phyloP scores from a whole-genome alignment of 108 stramenopile species.

The Schizochytrium sp. region DNA sequence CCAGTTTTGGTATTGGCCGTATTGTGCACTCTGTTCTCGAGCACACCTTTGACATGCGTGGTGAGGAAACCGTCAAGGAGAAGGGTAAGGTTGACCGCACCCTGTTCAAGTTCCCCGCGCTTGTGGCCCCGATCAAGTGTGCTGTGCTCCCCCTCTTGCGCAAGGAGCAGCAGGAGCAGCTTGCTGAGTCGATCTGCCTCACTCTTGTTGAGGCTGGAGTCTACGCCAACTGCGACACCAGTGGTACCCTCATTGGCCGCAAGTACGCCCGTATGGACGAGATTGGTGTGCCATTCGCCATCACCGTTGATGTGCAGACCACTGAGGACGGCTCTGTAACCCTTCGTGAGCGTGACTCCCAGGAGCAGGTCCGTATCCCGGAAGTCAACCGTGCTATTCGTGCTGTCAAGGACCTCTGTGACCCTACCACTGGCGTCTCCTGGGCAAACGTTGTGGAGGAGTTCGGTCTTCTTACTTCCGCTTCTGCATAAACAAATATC shows the following conservation, averaged over 20 bases:
- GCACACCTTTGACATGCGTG: constrained; percentile 94
- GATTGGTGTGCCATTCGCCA: constrained; percentile 96
- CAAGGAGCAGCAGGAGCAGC: constrained; percentile 44
- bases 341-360: constrained; percentile 96
- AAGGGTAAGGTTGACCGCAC: constrained; percentile 91
- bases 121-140: constrained; percentile 97
- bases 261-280: constrained; percentile 97
- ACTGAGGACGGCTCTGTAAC: constrained; percentile 90
- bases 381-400: constrained; percentile 80
- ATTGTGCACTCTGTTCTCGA: constrained; percentile 96
- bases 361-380: constrained; percentile 88
- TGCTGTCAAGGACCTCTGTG: constrained; percentile 69
- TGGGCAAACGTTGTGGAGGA: constrained; percentile 51
- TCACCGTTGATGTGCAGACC: constrained; percentile 98
- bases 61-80: constrained; percentile 38
- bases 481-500: constrained; percentile 2
- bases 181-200: constrained; percentile 79
- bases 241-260: constrained; percentile 88
- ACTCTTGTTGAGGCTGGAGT: constrained; percentile 87
- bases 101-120: constrained; percentile 96
- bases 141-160: constrained; percentile 84
- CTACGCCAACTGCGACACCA: constrained; percentile 89
- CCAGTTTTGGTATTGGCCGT: constrained; percentile 99
- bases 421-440: not conserved
- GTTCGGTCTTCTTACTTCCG: not conserved